Evolutionary conservation across 2,329 filamentous ascomycete species (phyloP), one percentile per base, ranked within the genome.

Genomic region (Ophiostoma himal-ulmi): DNA sequence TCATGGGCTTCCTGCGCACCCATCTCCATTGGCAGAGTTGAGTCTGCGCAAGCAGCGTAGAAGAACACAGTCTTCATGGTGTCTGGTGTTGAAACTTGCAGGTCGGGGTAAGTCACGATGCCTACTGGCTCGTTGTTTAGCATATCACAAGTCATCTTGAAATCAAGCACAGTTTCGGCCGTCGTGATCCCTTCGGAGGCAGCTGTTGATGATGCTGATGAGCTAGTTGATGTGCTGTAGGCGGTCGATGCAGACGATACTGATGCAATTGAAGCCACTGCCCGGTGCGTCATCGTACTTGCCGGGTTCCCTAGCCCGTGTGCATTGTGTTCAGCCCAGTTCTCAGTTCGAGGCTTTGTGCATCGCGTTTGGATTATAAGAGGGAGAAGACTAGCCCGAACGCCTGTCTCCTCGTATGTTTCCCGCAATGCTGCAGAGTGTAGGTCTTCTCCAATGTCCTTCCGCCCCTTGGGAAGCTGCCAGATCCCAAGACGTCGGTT

Each of bases 261-360:
- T 97, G 67, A 96, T 85, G 37, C 94, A 94, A 77, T 97, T 94
- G 7, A 88, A 83, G 71, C 97, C 89, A 77, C 96, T 91, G 75
- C 97, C 93, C 48, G 44, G 48, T 71, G 70, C 30, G 44, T 22
- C 13, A 57, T 48, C 14, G n/a, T 11, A 14, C 44, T 34, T 11
- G 14, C 14, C 14, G 22, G 52, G 17, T 57, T 57, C 4, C n/a
- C 52, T 26, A 8, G 10, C n/a, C 34, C 60, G 14, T 30, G 11
- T 14, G 34, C 5, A 11, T 41, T 11, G 37, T 67, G 7, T 20
- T 8, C n/a, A 67, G 66, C 37, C 67, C 62, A 69, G 71, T 39
- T 54, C 70, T 69, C 48, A 44, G 36, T 8, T 78, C 76, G 34
- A 8, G 70, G 68, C 26, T 62, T 36, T 17, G 82, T 83, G 8